Evolutionary conservation across 2,329 filamentous ascomycete species (phyloP).

Genomic region (Microascus cirrosus): DNA sequence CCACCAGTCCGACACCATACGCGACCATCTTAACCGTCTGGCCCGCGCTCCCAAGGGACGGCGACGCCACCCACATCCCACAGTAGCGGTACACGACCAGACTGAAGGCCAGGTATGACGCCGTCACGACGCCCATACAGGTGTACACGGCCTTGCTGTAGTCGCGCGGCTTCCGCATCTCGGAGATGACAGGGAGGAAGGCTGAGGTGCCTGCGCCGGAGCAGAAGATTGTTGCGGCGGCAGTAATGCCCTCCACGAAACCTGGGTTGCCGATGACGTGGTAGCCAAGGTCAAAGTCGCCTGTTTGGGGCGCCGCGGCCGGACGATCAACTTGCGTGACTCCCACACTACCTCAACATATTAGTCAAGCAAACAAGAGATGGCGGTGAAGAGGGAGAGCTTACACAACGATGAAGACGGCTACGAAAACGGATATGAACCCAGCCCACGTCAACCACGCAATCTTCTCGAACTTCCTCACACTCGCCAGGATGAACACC

Average conservation of each 20-base stretch:
- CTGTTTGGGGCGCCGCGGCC: conserved; percentile 47
- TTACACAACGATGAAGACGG: conserved; percentile 44
- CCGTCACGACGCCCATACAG: conserved; percentile 45
- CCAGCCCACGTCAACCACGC: conserved; percentile 52
- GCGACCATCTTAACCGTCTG: conserved; percentile 47
- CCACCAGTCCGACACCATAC: conserved; percentile 47
- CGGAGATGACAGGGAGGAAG: conserved; percentile 53
- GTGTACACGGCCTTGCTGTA: conserved; percentile 49
- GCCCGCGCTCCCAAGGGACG: conserved; percentile 50
- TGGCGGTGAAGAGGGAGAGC: conserved; percentile 7
- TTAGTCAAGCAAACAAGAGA: not conserved
- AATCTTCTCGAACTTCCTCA: conserved; percentile 49
- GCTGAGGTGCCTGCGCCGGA: conserved; percentile 47
- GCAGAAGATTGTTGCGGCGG: conserved; percentile 47
- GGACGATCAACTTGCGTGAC: conserved; percentile 46
- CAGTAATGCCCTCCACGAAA: conserved; percentile 48
- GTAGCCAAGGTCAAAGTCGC: conserved; percentile 49
- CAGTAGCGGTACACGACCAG: conserved; percentile 52
- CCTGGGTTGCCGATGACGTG: conserved; percentile 41
- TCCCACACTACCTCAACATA: conserved; percentile 25
- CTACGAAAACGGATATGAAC: conserved; percentile 44
- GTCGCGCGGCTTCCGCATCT: conserved; percentile 49
- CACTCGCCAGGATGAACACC: conserved; percentile 35
- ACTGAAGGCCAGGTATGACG: conserved; percentile 45
- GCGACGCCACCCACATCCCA: conserved; percentile 50